A percentile compares a stretch with the other conserved stretches of the same genome.
These are phyloP conservation scores for Geranium incanum DNA, from an alignment of 441 rosid species.

Conservation along the genomic window DNA sequence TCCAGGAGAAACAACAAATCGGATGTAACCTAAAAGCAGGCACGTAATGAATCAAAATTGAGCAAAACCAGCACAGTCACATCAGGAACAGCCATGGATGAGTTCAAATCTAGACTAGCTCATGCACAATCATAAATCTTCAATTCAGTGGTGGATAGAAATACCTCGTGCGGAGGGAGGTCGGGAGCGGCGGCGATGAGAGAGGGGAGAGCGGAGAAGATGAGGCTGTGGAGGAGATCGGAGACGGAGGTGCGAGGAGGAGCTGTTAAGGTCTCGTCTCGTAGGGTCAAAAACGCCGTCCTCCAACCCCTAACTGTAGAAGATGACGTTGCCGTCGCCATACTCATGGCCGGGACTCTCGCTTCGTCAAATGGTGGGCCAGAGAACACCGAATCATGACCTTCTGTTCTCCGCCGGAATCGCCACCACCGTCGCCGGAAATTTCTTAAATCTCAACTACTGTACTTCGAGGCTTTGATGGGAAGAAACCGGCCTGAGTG, in stretches of 20 bases:
- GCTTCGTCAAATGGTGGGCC: background rate
- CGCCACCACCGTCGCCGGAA: background rate
- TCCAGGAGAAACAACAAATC: conserved; percentile 26
- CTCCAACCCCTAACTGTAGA: conserved; percentile 24
- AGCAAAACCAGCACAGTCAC: background rate
- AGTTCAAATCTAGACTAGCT: background rate
- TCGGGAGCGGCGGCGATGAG: conserved; percentile 22
- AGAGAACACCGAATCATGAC: too few species aligned
- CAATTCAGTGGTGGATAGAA: background rate
- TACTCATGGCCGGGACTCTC: background rate
- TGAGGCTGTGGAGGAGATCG: conserved; percentile 22
- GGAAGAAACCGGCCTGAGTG: conserved; percentile 1
- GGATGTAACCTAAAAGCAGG: conserved; percentile 15
- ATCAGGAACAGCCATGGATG: background rate
- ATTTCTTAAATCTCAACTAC: background rate
- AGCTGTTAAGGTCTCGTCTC: conserved; percentile 23
- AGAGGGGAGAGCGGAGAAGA: conserved; percentile 20
- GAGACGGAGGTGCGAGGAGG: conserved; percentile 22
- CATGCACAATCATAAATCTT: background rate
- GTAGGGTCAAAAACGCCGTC: conserved; percentile 25
- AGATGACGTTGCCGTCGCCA: conserved; percentile 18
- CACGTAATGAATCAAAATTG: conserved; percentile 1
- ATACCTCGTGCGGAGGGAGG: conserved; percentile 26
- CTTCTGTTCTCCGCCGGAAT: background rate
- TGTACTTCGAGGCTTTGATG: background rate